These are phyloP conservation scores for Annona squamosa DNA, from an alignment of 164 flowering plant genomes.

Conservation along the genomic window DNA sequence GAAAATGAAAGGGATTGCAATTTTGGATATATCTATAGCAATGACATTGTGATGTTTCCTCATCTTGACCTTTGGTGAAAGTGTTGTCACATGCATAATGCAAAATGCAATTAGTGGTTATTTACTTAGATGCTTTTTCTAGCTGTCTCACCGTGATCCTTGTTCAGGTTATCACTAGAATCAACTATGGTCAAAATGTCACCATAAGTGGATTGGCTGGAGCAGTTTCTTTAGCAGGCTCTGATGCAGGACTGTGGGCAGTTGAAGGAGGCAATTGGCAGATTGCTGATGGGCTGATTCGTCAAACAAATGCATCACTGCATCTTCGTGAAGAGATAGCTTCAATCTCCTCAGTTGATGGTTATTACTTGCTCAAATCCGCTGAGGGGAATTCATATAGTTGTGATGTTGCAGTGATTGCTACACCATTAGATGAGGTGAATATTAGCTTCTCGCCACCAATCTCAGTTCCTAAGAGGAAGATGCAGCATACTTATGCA, in stretches of 20 bases:
- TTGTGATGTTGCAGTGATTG: conserved; percentile 73
- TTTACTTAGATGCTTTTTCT: neutral
- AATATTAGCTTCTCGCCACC: conserved; percentile 56
- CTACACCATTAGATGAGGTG: conserved; percentile 83
- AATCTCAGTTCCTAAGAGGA: conserved; percentile 61
- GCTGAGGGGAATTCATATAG: conserved; percentile 59
- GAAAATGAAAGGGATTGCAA: neutral
- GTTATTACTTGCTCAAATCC: conserved; percentile 67
- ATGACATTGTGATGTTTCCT: no score
- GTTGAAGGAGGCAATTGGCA: conserved; percentile 94
- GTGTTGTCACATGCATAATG: neutral
- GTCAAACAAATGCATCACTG: conserved; percentile 53
- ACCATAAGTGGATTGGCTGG: conserved; percentile 93
- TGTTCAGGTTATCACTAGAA: conserved; percentile 83
- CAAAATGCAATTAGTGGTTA: neutral
- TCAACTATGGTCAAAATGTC: conserved; percentile 91
- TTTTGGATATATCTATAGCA: neutral
- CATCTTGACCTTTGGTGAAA: no score
- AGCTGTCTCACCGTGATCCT: neutral
- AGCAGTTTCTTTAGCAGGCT: conserved; percentile 92
- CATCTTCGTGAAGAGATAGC: conserved; percentile 76
- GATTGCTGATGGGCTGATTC: conserved; percentile 78
- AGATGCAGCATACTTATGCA: conserved; percentile 76
- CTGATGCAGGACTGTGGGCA: conserved; percentile 82
- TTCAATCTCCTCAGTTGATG: conserved; percentile 49